Evolutionary conservation across 768 basidiomycete genomes (phyloP).

Genomic region (Russula earlei): DNA sequence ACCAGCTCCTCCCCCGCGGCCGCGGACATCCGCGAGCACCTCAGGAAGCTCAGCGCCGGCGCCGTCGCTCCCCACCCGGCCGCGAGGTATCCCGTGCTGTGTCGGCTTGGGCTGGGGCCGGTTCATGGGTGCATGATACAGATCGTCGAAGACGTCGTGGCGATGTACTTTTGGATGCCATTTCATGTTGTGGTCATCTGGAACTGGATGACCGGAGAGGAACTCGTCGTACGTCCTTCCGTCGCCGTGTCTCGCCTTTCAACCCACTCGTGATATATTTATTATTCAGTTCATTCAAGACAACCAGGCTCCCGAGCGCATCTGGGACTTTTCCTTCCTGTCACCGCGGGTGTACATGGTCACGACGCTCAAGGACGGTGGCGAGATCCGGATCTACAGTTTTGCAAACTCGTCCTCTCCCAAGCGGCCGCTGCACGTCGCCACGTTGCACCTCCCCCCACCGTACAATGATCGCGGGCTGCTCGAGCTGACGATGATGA

Average conservation of each 20-base stretch:
- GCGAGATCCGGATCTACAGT: slow-evolving; percentile 36
- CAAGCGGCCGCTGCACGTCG: slow-evolving; percentile 17
- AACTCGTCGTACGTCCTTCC: slow-evolving; percentile 34
- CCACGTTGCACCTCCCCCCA: slow-evolving; percentile 23
- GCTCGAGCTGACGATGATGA: slow-evolving; percentile 21
- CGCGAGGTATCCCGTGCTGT: slow-evolving; percentile 27
- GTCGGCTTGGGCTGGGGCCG: slow-evolving; percentile 23
- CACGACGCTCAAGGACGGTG: slow-evolving; percentile 27
- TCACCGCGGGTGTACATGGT: slow-evolving; percentile 35
- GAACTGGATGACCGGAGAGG: slow-evolving; percentile 42
- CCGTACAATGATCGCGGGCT: slow-evolving; percentile 13
- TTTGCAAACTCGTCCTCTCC: slow-evolving; percentile 24
- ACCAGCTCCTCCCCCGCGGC: not conserved
- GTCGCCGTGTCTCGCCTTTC: not conserved
- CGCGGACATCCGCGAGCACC: slow-evolving; percentile 29
- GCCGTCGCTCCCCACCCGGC: slow-evolving; percentile 32
- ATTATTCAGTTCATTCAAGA: slow-evolving; percentile 25
- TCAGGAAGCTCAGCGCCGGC: slow-evolving; percentile 35
- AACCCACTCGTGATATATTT: not conserved
- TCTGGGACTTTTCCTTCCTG: slow-evolving; percentile 41
- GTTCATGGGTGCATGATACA: slow-evolving; percentile 34
- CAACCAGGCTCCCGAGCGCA: slow-evolving; percentile 22
- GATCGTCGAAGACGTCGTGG: slow-evolving; percentile 46
- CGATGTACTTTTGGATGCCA: slow-evolving; percentile 33
- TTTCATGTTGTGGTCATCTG: slow-evolving; percentile 35